Conservation (phyloP, 2,329 filamentous ascomycete species). For the Fonsecaea erecta region DNA sequence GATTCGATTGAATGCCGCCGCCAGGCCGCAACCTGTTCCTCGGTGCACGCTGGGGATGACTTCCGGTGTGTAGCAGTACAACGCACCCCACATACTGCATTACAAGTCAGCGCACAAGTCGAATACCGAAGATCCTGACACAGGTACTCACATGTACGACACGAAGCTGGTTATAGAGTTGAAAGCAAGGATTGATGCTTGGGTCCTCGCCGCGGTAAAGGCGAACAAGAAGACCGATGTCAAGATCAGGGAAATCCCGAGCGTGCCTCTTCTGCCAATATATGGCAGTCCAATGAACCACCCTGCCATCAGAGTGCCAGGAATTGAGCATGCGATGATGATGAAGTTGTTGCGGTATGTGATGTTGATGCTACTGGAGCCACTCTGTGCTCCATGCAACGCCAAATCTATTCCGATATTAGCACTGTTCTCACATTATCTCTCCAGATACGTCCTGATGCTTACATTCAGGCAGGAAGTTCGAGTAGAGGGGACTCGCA, state of each 20-base stretch:
- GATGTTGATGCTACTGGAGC: constrained; percentile 71
- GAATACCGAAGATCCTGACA: constrained; percentile 50
- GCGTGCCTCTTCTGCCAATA: constrained; percentile 73
- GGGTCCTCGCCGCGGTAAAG: constrained; percentile 69
- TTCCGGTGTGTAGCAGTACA: constrained; percentile 79
- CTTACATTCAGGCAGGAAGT: constrained; percentile 59
- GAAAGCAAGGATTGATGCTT: constrained; percentile 68
- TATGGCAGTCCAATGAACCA: constrained; percentile 63
- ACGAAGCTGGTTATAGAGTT: constrained; percentile 71
- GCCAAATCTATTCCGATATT: constrained; percentile 40
- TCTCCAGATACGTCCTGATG: not conserved
- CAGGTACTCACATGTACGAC: constrained; percentile 57
- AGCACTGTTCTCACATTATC: not conserved
- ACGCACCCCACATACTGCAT: constrained; percentile 55
- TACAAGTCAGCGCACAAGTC: not conserved
- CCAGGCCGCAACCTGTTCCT: constrained; percentile 74
- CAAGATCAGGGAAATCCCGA: constrained; percentile 65
- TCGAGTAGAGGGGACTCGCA: constrained; percentile 77
- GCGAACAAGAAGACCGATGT: constrained; percentile 73
- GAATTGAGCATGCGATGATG: constrained; percentile 69
- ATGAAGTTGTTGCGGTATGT: constrained; percentile 74
- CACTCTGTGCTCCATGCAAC: constrained; percentile 68
- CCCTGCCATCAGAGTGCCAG: constrained; percentile 70
- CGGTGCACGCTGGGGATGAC: constrained; percentile 68
- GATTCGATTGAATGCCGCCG: constrained; percentile 70